Base-by-base conservation (phyloP, 2,329 filamentous ascomycete species). In the Monosporascus sp. region DNA sequence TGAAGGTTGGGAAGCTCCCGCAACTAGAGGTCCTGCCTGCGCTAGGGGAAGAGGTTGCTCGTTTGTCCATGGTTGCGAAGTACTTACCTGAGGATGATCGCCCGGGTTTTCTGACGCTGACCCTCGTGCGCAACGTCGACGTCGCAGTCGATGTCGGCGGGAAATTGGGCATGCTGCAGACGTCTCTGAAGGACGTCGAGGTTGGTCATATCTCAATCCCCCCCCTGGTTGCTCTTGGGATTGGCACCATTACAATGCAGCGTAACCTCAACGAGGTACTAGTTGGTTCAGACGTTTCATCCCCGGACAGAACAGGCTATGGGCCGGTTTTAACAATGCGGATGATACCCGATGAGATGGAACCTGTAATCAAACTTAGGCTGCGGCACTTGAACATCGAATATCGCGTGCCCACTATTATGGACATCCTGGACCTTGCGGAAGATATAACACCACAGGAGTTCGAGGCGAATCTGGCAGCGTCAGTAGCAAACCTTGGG, bases 31-130 rank as follows among this genome's bases (percentile, higher is more conserved):
- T 82, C 43, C 75, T 99, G 16, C 82, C 86, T 7, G 79, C 80
- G 11, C 78, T 99, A 8, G 86, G 82, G 1, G 86, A 89, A 58
- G 94, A 99, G 63, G 69, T 97, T 48, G 80, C 87, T 6, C 90
- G 88, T 60, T 76, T 99, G 5, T 89, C 91, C 0, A 92, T 86
- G 0, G 91, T 99, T 26, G 83, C 93, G 7, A 97, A 97, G 67
- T 97, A 97, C 67, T 78, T 99, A 2, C 93, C 94, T 0, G 93
- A 99, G 62, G 94, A 99, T 69, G 93, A 99, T 63, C 83, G 92
- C 2, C 94, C 94, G 2, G 94, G 94, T 0, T 76, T 97, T 20
- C 76, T 99, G 38, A 91, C 87, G 0, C 75, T 99, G 38, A 77
- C 80, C 1, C 76, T 84, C 31, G 69, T 97, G 51, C 81, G 84